Conservation (phyloP, 1,284 basidiomycete genomes). For the Sanguinoderma infundibulare region DNA sequence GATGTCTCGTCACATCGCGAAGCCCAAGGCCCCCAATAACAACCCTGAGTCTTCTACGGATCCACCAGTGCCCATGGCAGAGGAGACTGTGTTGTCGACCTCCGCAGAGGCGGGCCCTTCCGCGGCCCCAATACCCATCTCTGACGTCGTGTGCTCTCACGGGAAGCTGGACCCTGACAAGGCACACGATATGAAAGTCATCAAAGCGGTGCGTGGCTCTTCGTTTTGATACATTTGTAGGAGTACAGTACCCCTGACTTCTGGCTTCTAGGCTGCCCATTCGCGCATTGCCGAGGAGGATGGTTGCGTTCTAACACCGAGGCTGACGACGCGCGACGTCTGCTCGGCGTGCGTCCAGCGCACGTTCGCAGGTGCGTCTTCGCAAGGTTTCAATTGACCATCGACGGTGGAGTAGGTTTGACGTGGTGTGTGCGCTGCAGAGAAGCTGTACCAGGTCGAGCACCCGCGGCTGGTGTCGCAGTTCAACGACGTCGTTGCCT, state of each 20-base stretch:
- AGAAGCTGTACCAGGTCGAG: conserved; percentile 65
- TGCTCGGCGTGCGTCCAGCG: conserved; percentile 63
- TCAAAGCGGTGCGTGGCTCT: conserved; percentile 49
- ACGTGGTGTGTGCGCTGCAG: conserved; percentile 40
- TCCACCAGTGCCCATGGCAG: neutral
- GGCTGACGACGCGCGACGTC: conserved; percentile 52
- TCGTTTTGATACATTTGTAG: neutral
- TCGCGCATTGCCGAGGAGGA: conserved; percentile 50
- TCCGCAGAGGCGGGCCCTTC: neutral
- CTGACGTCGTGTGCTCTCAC: conserved; percentile 64
- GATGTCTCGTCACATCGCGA: conserved; percentile 50
- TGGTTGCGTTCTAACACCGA: conserved; percentile 51
- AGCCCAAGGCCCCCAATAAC: conserved; percentile 16
- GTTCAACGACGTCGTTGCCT: conserved; percentile 56
- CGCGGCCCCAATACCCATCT: conserved; percentile 23
- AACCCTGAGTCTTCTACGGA: neutral
- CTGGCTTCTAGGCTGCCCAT: conserved; percentile 48
- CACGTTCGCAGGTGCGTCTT: conserved; percentile 64
- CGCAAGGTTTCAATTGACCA: neutral
- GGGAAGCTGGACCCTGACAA: conserved; percentile 59
- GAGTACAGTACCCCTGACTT: neutral
- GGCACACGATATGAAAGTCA: conserved; percentile 66
- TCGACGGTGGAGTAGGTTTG: neutral
- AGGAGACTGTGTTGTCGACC: neutral
- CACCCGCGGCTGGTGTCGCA: conserved; percentile 63